phyloP scores from a whole-genome alignment of 805 yeast species.

The Zygosaccharomyces lentus region DNA sequence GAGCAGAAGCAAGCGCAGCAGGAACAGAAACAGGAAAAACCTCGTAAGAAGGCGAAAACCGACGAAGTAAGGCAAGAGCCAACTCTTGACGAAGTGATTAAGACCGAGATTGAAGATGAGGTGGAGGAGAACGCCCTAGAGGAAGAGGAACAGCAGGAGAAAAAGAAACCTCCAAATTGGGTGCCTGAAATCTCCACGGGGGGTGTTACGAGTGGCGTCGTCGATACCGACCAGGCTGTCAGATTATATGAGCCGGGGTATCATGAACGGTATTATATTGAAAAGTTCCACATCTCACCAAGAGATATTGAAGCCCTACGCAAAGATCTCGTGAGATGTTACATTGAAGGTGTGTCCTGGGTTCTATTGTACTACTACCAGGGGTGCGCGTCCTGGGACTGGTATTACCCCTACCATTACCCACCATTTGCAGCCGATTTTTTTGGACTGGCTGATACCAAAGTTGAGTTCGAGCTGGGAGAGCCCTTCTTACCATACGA shows the following conservation, averaged over 20 bases:
- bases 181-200: constrained; percentile 30
- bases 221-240: constrained; percentile 49
- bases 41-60: constrained; percentile 13
- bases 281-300: constrained; percentile 60
- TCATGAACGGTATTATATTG: constrained; percentile 69
- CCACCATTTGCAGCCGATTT: constrained; percentile 97
- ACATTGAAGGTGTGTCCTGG: constrained; percentile 97
- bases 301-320: constrained; percentile 52
- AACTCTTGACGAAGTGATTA: constrained; percentile 22
- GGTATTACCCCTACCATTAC: constrained; percentile 96
- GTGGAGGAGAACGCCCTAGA: constrained; percentile 17
- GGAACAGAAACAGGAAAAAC: constrained; percentile 11
- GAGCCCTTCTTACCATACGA: constrained; percentile 86
- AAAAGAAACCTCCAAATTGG: constrained; percentile 20
- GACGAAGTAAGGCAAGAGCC: constrained; percentile 14
- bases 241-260: constrained; percentile 86
- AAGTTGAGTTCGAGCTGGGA: constrained; percentile 60
- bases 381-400: constrained; percentile 97
- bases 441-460: constrained; percentile 44
- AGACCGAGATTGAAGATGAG: constrained; percentile 25
- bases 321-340: constrained; percentile 59
- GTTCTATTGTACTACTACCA: constrained; percentile 88
- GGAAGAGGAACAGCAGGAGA: constrained; percentile 16
- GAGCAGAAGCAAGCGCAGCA: constrained; percentile 19
- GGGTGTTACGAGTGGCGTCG: constrained; percentile 33